Conservation (phyloP, 495 filamentous ascomycete species). For the Hypoxylon cercidicola region DNA sequence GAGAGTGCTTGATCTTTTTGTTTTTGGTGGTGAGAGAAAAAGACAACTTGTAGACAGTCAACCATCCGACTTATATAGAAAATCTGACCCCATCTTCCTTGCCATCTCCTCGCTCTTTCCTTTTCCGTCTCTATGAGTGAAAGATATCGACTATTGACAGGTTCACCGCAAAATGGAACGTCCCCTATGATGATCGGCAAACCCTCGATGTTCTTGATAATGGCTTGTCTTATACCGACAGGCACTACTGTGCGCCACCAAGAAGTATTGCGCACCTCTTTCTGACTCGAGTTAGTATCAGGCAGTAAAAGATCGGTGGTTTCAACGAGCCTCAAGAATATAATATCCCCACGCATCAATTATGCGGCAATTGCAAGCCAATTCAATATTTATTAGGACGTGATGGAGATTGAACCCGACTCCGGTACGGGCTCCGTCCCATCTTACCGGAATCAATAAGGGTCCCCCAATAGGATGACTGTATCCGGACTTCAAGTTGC, state of each 20-base stretch:
- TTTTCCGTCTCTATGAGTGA: constrained; percentile 2
- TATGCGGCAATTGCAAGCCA: constrained; percentile 9
- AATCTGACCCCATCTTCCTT: constrained; percentile 6
- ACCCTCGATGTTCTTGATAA: constrained; percentile 34
- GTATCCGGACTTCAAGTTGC: constrained; percentile 6
- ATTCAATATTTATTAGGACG: constrained; percentile 7
- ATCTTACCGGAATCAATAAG: constrained; percentile 1
- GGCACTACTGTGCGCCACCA: constrained; percentile 38
- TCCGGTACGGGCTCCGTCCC: constrained; percentile 4
- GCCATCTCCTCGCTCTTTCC: constrained; percentile 20
- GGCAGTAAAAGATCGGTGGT: constrained; percentile 6
- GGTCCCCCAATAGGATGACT: background rate
- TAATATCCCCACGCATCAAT: constrained; percentile 10
- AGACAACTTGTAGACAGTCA: constrained; percentile 4
- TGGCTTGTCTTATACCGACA: constrained; percentile 42
- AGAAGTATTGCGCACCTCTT: constrained; percentile 12
- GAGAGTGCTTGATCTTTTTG: constrained; percentile 45
- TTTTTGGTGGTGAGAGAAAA: constrained; percentile 40
- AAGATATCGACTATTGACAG: constrained; percentile 19
- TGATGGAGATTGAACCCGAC: constrained; percentile 31
- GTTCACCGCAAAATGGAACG: constrained; percentile 31
- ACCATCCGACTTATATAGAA: constrained; percentile 45
- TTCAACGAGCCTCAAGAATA: constrained; percentile 28
- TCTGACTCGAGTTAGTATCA: background rate
- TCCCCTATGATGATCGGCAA: constrained; percentile 35